These are phyloP conservation scores for Allomyces javanicus DNA, from an alignment of 192 early-diverging fungal species.

Conservation along the genomic window DNA sequence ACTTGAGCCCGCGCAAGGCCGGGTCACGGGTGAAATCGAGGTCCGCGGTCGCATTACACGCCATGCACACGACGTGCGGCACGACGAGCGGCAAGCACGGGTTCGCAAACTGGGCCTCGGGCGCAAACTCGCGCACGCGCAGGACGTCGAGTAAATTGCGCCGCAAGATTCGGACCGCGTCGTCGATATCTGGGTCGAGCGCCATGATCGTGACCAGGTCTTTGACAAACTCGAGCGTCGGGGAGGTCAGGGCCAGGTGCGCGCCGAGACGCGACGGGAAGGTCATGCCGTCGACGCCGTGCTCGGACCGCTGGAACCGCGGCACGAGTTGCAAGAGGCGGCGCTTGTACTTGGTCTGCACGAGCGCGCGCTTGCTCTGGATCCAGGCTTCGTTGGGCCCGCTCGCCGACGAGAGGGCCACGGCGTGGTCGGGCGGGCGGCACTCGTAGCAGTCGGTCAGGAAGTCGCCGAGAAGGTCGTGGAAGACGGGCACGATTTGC, in stretches of 20 bases:
- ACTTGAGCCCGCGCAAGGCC: conserved; percentile 18
- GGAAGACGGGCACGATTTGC: background rate
- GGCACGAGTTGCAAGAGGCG: conserved; percentile 41
- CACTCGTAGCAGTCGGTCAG: background rate
- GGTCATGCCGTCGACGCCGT: background rate
- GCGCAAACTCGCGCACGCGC: conserved; percentile 60
- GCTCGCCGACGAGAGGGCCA: background rate
- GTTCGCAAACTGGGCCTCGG: conserved; percentile 55
- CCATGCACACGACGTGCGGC: conserved; percentile 64
- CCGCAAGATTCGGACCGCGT: conserved; percentile 61
- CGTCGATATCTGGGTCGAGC: conserved; percentile 50
- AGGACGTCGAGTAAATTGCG: conserved; percentile 55
- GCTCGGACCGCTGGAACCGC: conserved; percentile 22
- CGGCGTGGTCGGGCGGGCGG: background rate
- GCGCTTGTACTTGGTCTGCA: conserved; percentile 22
- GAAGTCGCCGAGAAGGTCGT: background rate
- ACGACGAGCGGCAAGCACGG: conserved; percentile 65
- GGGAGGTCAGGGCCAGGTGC: conserved; percentile 28
- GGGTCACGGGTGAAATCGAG: conserved; percentile 78
- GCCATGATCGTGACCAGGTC: conserved; percentile 50
- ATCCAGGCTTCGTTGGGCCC: background rate
- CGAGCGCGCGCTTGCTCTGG: background rate
- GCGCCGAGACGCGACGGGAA: background rate
- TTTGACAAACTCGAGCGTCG: conserved; percentile 72
- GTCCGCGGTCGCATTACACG: conserved; percentile 67